Conservation (phyloP, 352 stramenopile species). For the Globisporangium cederbergense region DNA sequence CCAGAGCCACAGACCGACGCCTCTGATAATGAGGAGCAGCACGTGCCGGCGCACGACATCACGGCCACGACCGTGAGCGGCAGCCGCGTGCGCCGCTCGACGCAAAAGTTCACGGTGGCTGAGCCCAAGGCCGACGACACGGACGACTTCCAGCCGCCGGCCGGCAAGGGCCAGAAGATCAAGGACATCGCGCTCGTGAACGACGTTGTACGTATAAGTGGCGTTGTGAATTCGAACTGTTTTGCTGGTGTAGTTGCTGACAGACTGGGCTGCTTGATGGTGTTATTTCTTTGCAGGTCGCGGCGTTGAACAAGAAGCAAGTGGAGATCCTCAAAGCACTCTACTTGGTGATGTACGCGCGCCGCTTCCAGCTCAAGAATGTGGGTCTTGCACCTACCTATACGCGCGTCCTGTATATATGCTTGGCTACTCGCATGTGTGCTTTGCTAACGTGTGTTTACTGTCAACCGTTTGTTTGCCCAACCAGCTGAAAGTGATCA, state of each 20-base stretch:
- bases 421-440: not conserved
- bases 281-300: constrained; percentile 30
- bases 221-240: not conserved
- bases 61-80: constrained; percentile 29
- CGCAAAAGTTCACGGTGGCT: constrained; percentile 64
- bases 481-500: constrained; percentile 71
- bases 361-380: constrained; percentile 78
- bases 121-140: constrained; percentile 45
- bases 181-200: constrained; percentile 56
- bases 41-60: constrained; percentile 10
- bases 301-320: constrained; percentile 69
- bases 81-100: constrained; percentile 55
- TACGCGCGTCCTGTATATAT: not conserved
- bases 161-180: constrained; percentile 50
- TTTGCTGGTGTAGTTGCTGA: not conserved
- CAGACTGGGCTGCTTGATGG: not conserved
- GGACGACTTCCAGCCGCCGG: constrained; percentile 60
- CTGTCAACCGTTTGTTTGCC: not conserved
- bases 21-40: constrained; percentile 9
- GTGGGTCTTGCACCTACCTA: constrained; percentile 28
- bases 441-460: no score
- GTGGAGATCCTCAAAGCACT: constrained; percentile 70
- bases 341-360: constrained; percentile 77
- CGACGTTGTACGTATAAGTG: constrained; percentile 37
- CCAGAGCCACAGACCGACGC: not conserved